Base-by-base conservation (phyloP, 495 filamentous ascomycete species). In the Lentithecium fluviatile region DNA sequence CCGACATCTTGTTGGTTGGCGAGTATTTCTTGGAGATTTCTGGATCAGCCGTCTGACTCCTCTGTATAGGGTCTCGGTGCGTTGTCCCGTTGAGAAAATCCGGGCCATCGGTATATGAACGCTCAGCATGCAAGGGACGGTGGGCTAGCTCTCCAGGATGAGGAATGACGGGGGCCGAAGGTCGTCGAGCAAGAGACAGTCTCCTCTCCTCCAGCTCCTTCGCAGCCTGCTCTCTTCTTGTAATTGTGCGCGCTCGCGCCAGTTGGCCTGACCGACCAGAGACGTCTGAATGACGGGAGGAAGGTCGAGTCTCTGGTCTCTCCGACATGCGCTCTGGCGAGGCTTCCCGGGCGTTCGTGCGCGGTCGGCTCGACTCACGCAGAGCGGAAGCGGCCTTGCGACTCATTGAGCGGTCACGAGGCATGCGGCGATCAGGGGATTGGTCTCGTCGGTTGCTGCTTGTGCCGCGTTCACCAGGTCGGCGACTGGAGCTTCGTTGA, bases 201-300 rank as follows among this genome's bases (percentile, higher is more conserved):
- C 91, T 83, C 19, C 91, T 83, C 58, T 91, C 88, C 75, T 96
- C 91, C 23, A 96, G 80, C 74, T 96, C 91, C 52, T 87, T 86
- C 7, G 89, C 89, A 13, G 91, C 91, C 24, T 87, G 74, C 65
- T 92, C 89, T 74, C 87, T 90, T 74, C 68, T 61, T 34, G 63
- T 71, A 50, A 71, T 52, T 50, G 49, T 52, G 6, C 38, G 29
- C n/a, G 52, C 36, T 19, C 58, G 52, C 15, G 56, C 15, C 11
- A 56, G 40, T 5, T 58, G 45, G 17, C 54, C 65, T 6, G 65
- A 68, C 2, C 65, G 55, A 42, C 45, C 42, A 15, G 65, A 68
- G 7, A 60, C 37, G 40, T 60, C 60, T 19, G 65, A 68, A 23
- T 64, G 51, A 29, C 60, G 60, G 25, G 62, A 65, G 0, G 12